phyloP scores from a whole-genome alignment of 2,329 filamentous ascomycete species.

The Alternaria metachromatica region DNA sequence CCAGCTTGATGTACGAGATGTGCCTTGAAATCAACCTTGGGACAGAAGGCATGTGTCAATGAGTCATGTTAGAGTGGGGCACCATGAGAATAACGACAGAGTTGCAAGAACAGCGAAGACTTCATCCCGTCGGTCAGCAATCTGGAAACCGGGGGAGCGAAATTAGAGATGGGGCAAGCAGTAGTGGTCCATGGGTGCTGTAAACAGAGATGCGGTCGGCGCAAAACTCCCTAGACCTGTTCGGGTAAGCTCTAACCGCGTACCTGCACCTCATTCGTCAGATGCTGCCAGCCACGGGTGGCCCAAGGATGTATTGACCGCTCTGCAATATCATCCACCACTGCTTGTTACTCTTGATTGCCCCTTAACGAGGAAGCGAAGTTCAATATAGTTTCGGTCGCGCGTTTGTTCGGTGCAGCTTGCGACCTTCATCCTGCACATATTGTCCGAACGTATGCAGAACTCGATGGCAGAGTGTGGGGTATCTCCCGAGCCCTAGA shows the following conservation, averaged over 20 bases:
- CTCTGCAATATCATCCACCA: not conserved
- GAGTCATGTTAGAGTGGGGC: not conserved
- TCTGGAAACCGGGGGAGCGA: not conserved
- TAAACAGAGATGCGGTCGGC: slow-evolving; percentile 5
- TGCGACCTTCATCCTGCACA: not conserved
- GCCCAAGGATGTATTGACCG: slow-evolving; percentile 5
- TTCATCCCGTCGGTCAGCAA: not conserved
- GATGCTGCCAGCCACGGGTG: not conserved
- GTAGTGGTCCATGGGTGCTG: not conserved
- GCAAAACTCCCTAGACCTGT: slow-evolving; percentile 1
- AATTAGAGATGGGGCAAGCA: not conserved
- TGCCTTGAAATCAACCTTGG: not conserved
- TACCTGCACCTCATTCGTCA: slow-evolving; percentile 3
- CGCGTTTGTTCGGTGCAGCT: not conserved
- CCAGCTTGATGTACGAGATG: not conserved
- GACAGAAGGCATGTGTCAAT: not conserved
- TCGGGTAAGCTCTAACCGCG: not conserved
- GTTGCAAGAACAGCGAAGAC: not conserved
- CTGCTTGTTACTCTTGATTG: not conserved
- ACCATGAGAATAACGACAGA: not conserved
- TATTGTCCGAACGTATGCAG: not conserved
- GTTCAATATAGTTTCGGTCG: not conserved
- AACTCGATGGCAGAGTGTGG: not conserved
- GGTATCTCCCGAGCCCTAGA: not conserved
- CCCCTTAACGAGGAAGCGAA: not conserved